phyloP scores from a whole-genome alignment of 1,284 basidiomycete species.

The Heterobasidion parviporum region DNA sequence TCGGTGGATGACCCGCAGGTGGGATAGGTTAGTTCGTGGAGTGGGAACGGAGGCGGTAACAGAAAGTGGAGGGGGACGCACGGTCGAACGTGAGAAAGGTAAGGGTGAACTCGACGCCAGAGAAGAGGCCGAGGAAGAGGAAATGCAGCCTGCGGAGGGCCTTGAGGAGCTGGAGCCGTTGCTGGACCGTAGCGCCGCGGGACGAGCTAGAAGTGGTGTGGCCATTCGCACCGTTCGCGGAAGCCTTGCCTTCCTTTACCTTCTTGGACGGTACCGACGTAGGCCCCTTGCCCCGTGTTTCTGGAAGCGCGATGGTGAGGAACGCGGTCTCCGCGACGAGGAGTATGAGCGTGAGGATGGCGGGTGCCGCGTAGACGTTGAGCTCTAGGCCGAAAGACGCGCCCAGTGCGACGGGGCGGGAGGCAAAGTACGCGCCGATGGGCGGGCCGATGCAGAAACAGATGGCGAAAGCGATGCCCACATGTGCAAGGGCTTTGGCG shows the following conservation, averaged over 20 bases:
- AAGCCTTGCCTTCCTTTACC: constrained; percentile 13
- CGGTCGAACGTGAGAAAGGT: constrained; percentile 86
- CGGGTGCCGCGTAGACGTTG: constrained; percentile 83
- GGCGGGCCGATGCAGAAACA: constrained; percentile 85
- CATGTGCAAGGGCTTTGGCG: constrained; percentile 79
- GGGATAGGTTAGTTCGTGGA: not conserved
- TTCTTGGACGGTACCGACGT: constrained; percentile 17
- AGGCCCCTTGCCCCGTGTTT: constrained; percentile 53
- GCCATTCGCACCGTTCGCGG: constrained; percentile 13
- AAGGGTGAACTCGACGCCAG: constrained; percentile 87
- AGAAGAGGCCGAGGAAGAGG: constrained; percentile 80
- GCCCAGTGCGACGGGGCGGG: constrained; percentile 52
- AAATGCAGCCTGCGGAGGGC: constrained; percentile 66
- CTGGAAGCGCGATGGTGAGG: constrained; percentile 64
- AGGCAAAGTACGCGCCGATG: constrained; percentile 77
- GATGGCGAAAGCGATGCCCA: constrained; percentile 90
- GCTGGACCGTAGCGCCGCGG: constrained; percentile 30
- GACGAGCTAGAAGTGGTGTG: constrained; percentile 2
- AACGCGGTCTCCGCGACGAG: constrained; percentile 67
- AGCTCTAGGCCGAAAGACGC: constrained; percentile 55
- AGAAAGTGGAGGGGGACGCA: constrained; percentile 28
- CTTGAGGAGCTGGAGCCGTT: constrained; percentile 44
- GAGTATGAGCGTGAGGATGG: constrained; percentile 66
- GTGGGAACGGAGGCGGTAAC: too few species aligned
- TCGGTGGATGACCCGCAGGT: not conserved